These are phyloP conservation scores for Sporothrix inflata DNA, from an alignment of 2,329 filamentous ascomycete species.

Conservation along the genomic window DNA sequence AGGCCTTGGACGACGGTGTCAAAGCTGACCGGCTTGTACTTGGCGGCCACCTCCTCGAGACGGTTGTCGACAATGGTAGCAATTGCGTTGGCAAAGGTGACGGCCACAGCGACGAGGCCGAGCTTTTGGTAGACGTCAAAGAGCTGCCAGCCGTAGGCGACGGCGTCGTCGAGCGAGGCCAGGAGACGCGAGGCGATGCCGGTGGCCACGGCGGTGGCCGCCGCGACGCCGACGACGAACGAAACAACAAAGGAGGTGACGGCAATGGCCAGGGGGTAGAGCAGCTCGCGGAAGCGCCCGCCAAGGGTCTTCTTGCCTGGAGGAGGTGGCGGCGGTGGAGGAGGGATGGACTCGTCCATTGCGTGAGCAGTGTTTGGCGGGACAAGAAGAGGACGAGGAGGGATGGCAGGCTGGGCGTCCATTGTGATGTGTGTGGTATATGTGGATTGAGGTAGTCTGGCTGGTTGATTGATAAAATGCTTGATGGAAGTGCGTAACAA, in stretches of 20 bases:
- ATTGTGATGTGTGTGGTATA: not conserved
- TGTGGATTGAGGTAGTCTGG: not conserved
- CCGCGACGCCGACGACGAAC: slow-evolving; percentile 13
- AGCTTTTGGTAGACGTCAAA: not conserved
- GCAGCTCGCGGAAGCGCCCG: not conserved
- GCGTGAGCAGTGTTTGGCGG: not conserved
- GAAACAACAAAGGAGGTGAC: slow-evolving; percentile 18
- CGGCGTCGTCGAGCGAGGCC: not conserved
- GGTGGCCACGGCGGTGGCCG: not conserved
- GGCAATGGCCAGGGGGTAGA: slow-evolving; percentile 5
- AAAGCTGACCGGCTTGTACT: slow-evolving; percentile 9
- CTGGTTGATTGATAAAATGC: not conserved
- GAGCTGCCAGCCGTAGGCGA: slow-evolving; percentile 13
- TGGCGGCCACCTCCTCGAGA: not conserved
- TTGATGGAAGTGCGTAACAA: not conserved
- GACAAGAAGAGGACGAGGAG: slow-evolving; percentile 11
- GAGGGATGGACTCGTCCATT: not conserved
- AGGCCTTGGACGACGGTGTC: not conserved
- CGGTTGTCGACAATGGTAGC: not conserved
- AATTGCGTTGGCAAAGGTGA: slow-evolving; percentile 8
- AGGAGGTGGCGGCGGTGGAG: not conserved
- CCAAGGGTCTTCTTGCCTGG: not conserved
- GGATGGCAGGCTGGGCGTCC: not conserved
- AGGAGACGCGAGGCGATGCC: not conserved
- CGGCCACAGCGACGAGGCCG: not conserved